Conservation (phyloP, 176 grass and related monocot genomes). For the Rhipidocladum racemiflorum region DNA sequence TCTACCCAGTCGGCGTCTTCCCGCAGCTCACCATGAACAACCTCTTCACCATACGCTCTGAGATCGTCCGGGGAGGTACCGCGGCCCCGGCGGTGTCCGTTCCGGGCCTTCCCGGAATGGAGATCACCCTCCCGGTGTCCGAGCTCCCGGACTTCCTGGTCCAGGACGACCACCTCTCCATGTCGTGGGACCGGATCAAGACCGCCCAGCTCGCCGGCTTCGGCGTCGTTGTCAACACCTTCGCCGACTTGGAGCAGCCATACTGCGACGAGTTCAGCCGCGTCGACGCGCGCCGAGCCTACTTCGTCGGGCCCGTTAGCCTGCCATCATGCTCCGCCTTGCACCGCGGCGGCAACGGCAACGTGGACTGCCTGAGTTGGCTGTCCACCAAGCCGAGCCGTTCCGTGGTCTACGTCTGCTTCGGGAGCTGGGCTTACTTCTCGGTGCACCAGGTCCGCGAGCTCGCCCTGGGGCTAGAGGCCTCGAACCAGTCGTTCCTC, state of each 20-base stretch:
- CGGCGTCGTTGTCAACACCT: slow-evolving; percentile 77
- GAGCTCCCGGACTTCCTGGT: slow-evolving; percentile 75
- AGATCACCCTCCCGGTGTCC: slow-evolving; percentile 52
- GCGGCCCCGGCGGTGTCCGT: slow-evolving; percentile 20
- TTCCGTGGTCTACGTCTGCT: slow-evolving; percentile 78
- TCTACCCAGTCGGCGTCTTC: slow-evolving; percentile 63
- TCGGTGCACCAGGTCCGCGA: slow-evolving; percentile 35
- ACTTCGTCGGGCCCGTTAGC: slow-evolving; percentile 68
- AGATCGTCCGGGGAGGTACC: slow-evolving; percentile 27
- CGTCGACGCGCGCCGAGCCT: slow-evolving; percentile 56
- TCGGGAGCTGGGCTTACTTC: slow-evolving; percentile 80
- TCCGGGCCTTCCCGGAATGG: slow-evolving; percentile 43
- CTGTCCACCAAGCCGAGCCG: slow-evolving; percentile 42
- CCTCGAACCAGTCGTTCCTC: slow-evolving; percentile 56
- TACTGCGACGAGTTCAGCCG: slow-evolving; percentile 67
- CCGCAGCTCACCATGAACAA: slow-evolving; percentile 62
- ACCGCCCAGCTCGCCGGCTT: slow-evolving; percentile 51
- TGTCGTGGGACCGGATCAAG: slow-evolving; percentile 47
- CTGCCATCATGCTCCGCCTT: slow-evolving; percentile 6
- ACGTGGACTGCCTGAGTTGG: slow-evolving; percentile 55
- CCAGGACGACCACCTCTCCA: slow-evolving; percentile 45
- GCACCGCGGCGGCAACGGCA: slow-evolving; percentile 29
- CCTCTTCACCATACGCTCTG: slow-evolving; percentile 34
- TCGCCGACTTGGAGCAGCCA: slow-evolving; percentile 46
- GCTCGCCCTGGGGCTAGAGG: slow-evolving; percentile 70